Percentiles rank a stretch among this genome's conserved stretches.
phyloP scores from a whole-genome alignment of 106 monocot species.

The Apostasia shenzhenica region DNA sequence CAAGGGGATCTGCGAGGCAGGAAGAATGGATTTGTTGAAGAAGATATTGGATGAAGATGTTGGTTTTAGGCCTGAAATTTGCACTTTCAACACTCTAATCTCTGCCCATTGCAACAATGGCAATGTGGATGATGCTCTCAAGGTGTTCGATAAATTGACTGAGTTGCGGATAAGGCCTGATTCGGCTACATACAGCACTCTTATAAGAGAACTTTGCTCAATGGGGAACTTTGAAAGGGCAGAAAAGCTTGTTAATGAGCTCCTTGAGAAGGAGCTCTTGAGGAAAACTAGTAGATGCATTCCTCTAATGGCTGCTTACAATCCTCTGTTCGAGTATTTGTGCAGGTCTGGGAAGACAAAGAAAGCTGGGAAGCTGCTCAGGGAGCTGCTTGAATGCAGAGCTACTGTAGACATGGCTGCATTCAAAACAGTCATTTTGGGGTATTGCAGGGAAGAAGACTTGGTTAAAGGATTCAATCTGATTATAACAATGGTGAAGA shows the following conservation, averaged over 20 bases:
- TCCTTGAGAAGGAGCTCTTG: slow-evolving; percentile 60
- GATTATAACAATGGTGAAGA: slow-evolving; percentile 50
- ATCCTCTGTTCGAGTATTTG: slow-evolving; percentile 57
- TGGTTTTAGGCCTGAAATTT: slow-evolving; percentile 63
- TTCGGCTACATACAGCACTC: slow-evolving; percentile 70
- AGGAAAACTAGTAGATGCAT: slow-evolving; percentile 34
- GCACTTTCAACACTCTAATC: slow-evolving; percentile 87
- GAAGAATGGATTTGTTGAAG: slow-evolving; percentile 64
- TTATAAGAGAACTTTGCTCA: slow-evolving; percentile 56
- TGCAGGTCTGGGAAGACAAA: slow-evolving; percentile 55
- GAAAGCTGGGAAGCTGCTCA: slow-evolving; percentile 61
- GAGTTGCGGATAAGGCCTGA: slow-evolving; percentile 56
- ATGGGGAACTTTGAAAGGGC: slow-evolving; percentile 36
- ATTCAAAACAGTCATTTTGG: slow-evolving; percentile 70
- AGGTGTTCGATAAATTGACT: slow-evolving; percentile 59
- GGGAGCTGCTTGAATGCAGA: slow-evolving; percentile 42
- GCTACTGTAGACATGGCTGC: slow-evolving; percentile 61
- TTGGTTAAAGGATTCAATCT: slow-evolving; percentile 46
- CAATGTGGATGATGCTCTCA: slow-evolving; percentile 46
- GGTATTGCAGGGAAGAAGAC: slow-evolving; percentile 62
- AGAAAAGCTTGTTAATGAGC: slow-evolving; percentile 65
- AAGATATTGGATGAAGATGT: slow-evolving; percentile 27
- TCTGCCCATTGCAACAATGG: slow-evolving; percentile 38
- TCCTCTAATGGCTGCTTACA: slow-evolving; percentile 76
- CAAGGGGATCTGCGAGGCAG: slow-evolving; percentile 67